Evolutionary conservation across 1,284 basidiomycete genomes (phyloP).

Genomic region (Thecaphora frezii): DNA sequence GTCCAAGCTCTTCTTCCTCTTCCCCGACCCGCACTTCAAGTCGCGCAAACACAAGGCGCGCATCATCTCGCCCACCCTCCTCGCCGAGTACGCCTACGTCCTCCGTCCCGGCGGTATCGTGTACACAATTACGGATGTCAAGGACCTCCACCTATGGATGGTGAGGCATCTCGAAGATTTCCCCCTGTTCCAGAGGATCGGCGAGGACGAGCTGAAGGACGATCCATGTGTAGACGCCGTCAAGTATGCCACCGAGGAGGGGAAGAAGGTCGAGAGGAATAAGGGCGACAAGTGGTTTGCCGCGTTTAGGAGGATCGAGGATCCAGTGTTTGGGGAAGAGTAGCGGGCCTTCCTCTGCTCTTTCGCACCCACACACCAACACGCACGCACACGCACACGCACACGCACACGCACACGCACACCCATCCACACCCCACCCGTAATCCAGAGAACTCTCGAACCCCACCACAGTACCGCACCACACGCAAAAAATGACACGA

Average conservation of each 20-base stretch:
- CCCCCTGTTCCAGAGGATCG: slow-evolving; percentile 80
- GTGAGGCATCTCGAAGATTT: slow-evolving; percentile 79
- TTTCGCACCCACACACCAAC: too few species aligned
- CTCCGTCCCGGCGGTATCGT: slow-evolving; percentile 87
- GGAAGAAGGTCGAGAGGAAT: slow-evolving; percentile 93
- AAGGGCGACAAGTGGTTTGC: slow-evolving; percentile 84
- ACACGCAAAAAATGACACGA: too few species aligned
- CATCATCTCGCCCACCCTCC: slow-evolving; percentile 90
- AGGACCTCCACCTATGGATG: slow-evolving; percentile 95
- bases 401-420: too few species aligned
- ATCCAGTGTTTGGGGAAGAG: slow-evolving; percentile 35
- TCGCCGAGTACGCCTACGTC: slow-evolving; percentile 89
- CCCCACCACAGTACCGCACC: too few species aligned
- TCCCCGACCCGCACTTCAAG: slow-evolving; percentile 99
- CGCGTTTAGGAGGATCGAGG: slow-evolving; percentile 66
- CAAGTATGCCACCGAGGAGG: slow-evolving; percentile 73
- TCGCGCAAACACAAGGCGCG: slow-evolving; percentile 92
- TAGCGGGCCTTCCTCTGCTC: not conserved
- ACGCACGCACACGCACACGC: too few species aligned
- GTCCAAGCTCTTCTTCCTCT: slow-evolving; percentile 89
- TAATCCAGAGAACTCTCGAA: too few species aligned
- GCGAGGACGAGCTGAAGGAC: slow-evolving; percentile 68
- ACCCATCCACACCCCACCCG: too few species aligned
- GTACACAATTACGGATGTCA: slow-evolving; percentile 97
- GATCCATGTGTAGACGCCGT: slow-evolving; percentile 60